Percentiles rank a stretch among this genome's conserved stretches.
Evolutionary conservation across 2,329 filamentous ascomycete species (phyloP).

Genomic region (Pestalotiopsis sp.): DNA sequence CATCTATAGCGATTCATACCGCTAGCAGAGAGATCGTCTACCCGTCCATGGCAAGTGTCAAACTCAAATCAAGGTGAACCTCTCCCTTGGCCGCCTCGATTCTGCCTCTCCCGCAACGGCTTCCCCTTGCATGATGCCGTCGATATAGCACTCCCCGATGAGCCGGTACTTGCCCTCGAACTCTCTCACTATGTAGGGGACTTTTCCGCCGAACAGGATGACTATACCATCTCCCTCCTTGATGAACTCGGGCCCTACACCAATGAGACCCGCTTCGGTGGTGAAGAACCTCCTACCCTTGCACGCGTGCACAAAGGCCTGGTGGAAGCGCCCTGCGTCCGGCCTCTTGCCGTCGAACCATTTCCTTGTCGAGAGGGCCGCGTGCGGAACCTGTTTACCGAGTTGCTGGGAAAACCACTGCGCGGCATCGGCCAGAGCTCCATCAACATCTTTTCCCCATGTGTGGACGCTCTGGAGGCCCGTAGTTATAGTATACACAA

Average conservation of each 20-base stretch:
- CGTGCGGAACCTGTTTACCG: constrained; percentile 9
- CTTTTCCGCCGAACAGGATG: constrained; percentile 21
- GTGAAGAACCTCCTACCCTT: constrained; percentile 20
- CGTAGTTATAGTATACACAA: not conserved
- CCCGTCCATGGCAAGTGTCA: not conserved
- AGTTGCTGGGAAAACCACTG: constrained; percentile 6
- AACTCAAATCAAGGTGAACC: not conserved
- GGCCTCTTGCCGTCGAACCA: not conserved
- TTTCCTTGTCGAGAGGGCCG: not conserved
- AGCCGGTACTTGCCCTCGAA: constrained; percentile 14
- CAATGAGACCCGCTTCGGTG: constrained; percentile 19
- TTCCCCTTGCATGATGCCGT: constrained; percentile 23
- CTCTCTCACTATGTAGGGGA: constrained; percentile 20
- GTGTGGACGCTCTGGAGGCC: not conserved
- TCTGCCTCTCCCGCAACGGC: constrained; percentile 17
- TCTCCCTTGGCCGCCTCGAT: constrained; percentile 1
- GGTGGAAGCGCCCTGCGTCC: constrained; percentile 19
- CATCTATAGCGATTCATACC: not conserved
- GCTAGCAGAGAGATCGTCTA: too few relatives aligned
- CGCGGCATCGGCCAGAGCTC: not conserved
- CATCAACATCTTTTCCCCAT: not conserved
- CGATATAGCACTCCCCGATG: constrained; percentile 24
- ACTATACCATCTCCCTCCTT: constrained; percentile 18
- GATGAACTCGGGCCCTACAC: constrained; percentile 22
- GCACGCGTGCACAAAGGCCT: constrained; percentile 19